Percentiles rank a stretch among this genome's conserved stretches.
Evolutionary conservation across 208 protist species (phyloP).

Genomic region (Leishmania mexicana): DNA sequence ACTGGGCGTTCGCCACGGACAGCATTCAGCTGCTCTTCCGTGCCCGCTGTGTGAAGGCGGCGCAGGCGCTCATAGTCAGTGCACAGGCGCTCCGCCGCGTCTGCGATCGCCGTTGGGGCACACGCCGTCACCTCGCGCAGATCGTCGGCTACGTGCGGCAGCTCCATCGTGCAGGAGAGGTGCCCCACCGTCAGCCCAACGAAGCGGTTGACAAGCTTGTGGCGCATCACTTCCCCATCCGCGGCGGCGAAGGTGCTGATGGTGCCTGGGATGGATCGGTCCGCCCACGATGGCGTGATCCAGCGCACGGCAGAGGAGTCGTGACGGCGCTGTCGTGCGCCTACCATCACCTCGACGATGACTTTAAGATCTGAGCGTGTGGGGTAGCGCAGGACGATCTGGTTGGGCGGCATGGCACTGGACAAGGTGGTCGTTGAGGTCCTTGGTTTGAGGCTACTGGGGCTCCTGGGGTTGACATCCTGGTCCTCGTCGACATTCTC

Average conservation of each 20-base stretch:
- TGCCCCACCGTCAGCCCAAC: constrained; percentile 64
- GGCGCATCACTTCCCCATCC: constrained; percentile 48
- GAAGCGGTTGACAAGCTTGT: constrained; percentile 65
- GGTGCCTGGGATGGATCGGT: constrained; percentile 23
- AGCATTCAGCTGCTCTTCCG: constrained; percentile 7
- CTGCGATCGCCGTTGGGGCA: constrained; percentile 14
- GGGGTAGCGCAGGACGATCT: constrained; percentile 57
- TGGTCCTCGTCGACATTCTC: constrained; percentile 20
- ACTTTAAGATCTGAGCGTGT: constrained; percentile 54
- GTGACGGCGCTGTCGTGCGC: constrained; percentile 48
- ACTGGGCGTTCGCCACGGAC: neutral
- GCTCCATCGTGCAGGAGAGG: constrained; percentile 53
- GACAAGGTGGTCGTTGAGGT: neutral
- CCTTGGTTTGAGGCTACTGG: constrained; percentile 5
- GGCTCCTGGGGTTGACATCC: constrained; percentile 18
- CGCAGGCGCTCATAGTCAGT: constrained; percentile 29
- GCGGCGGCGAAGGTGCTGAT: constrained; percentile 53
- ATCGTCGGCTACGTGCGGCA: constrained; percentile 40
- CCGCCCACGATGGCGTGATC: constrained; percentile 50
- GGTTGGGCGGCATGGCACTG: constrained; percentile 21
- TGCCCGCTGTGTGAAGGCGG: constrained; percentile 11
- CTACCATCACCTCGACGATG: constrained; percentile 61
- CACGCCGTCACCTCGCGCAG: constrained; percentile 31
- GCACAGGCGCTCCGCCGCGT: constrained; percentile 31
- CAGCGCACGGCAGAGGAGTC: constrained; percentile 62